These are phyloP conservation scores for Tremellales sp. DNA, from an alignment of 1,284 basidiomycete genomes.

Conservation along the genomic window DNA sequence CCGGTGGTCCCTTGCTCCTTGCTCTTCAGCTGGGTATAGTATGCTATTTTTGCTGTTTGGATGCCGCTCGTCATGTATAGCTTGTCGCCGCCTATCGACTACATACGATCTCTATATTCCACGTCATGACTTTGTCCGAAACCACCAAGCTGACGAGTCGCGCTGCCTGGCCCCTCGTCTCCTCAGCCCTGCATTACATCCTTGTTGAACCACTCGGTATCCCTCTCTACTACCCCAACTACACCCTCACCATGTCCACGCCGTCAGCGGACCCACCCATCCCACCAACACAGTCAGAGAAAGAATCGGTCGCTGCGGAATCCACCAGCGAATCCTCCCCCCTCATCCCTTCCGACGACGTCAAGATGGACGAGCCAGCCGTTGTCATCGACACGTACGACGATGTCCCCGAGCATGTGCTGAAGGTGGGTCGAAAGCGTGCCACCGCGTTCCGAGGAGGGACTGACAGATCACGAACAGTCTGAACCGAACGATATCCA, in stretches of 20 bases:
- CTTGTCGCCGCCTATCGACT: too few species aligned
- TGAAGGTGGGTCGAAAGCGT: constrained; percentile 32
- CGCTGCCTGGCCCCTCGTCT: background rate
- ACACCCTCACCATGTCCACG: constrained; percentile 22
- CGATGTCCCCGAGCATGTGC: constrained; percentile 44
- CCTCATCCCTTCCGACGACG: constrained; percentile 18
- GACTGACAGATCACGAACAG: constrained; percentile 13
- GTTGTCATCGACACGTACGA: constrained; percentile 42
- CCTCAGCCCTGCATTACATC: background rate
- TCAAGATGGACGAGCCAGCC: constrained; percentile 30
- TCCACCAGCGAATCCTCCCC: constrained; percentile 4
- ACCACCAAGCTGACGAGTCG: constrained; percentile 27
- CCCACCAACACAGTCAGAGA: constrained; percentile 8
- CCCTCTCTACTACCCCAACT: background rate
- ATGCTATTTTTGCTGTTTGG: too few species aligned
- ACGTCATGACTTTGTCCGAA: too few species aligned
- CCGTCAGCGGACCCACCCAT: constrained; percentile 24
- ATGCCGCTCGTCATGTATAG: background rate
- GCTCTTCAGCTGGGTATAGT: too few species aligned
- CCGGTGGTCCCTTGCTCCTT: too few species aligned
- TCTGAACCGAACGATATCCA: constrained; percentile 75
- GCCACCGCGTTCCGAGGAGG: background rate
- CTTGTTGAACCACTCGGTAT: background rate
- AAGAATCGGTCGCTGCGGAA: constrained; percentile 14
- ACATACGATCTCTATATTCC: too few species aligned